Conservation (phyloP, 164 flowering plant species). For the Euptelea pleiosperma region DNA sequence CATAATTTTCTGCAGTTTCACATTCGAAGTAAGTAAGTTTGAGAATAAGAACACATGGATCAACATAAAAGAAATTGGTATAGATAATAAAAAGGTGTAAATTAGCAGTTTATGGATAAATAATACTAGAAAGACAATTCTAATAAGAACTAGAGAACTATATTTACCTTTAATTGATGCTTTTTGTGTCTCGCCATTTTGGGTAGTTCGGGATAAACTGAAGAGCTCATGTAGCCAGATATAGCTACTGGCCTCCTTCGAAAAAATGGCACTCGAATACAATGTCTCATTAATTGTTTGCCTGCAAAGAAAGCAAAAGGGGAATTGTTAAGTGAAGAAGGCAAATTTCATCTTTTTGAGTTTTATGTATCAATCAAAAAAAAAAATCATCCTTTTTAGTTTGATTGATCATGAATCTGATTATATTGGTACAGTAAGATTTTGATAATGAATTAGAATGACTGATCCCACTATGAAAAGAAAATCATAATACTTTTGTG, state of each 20-base stretch:
- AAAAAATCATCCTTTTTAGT: too few relatives aligned
- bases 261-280: slow-evolving; percentile 5
- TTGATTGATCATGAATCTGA: too few relatives aligned
- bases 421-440: too few relatives aligned
- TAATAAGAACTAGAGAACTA: background rate
- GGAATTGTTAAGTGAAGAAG: background rate
- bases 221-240: slow-evolving; percentile 2
- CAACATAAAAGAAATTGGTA: too few relatives aligned
- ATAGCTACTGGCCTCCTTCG: slow-evolving; percentile 8
- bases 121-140: too few relatives aligned
- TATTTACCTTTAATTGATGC: slow-evolving; percentile 13
- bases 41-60: too few relatives aligned
- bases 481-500: too few relatives aligned
- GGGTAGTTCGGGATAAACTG: slow-evolving; percentile 14
- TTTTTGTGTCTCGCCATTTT: slow-evolving; percentile 9
- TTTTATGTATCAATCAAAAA: background rate
- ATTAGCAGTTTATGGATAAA: too few relatives aligned
- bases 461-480: background rate
- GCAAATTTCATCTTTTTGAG: background rate
- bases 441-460: too few relatives aligned
- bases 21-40: too few relatives aligned
- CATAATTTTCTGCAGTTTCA: too few relatives aligned
- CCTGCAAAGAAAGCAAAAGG: slow-evolving; percentile 15
- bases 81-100: too few relatives aligned
- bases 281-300: slow-evolving; percentile 8